These are phyloP conservation scores for Plectosphaerella sp. DNA, from an alignment of 2,329 filamentous ascomycete species.

Conservation along the genomic window DNA sequence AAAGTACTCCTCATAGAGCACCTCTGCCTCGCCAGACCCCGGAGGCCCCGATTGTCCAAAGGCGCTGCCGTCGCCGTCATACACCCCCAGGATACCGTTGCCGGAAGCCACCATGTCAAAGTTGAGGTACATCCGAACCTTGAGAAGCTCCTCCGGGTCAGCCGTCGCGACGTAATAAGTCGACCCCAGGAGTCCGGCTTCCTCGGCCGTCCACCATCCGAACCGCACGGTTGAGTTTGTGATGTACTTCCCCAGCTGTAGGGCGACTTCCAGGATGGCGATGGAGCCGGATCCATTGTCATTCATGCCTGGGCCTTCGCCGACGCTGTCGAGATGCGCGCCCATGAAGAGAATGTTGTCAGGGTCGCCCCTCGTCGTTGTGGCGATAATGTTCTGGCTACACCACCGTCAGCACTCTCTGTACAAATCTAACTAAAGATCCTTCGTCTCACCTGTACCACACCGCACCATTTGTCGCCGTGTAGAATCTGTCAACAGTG, in stretches of 20 bases:
- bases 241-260: constrained; percentile 50
- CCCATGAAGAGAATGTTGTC: constrained; percentile 55
- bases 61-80: constrained; percentile 47
- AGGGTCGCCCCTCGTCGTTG: constrained; percentile 53
- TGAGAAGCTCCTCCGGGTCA: constrained; percentile 41
- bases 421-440: background rate
- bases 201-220: constrained; percentile 60
- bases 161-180: constrained; percentile 50
- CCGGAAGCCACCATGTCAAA: constrained; percentile 15
- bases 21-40: constrained; percentile 48
- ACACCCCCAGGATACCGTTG: constrained; percentile 19
- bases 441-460: background rate
- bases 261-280: constrained; percentile 54
- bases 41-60: constrained; percentile 46
- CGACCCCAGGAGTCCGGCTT: constrained; percentile 58
- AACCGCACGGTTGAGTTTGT: constrained; percentile 60
- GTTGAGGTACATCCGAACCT: constrained; percentile 37
- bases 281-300: constrained; percentile 60
- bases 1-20: constrained; percentile 45
- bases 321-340: constrained; percentile 58
- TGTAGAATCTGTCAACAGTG: constrained; percentile 1
- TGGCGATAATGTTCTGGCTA: constrained; percentile 54
- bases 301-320: constrained; percentile 60
- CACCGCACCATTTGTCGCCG: constrained; percentile 16
- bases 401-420: background rate